These are phyloP conservation scores for Ustilago nuda DNA, from an alignment of 1,284 basidiomycete genomes.

Conservation along the genomic window DNA sequence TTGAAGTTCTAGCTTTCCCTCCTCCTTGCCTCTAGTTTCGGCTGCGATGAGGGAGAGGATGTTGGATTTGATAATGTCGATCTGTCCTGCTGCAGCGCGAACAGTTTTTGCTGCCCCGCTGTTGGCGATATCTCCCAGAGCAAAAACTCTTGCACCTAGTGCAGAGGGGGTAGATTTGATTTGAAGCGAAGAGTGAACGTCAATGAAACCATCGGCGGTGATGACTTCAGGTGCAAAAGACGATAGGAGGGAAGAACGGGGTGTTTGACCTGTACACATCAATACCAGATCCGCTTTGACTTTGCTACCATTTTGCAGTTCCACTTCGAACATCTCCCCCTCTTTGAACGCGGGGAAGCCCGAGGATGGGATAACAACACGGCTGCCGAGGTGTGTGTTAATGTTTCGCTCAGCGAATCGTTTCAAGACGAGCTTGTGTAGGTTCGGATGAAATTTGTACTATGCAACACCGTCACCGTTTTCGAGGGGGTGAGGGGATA, in stretches of 20 bases:
- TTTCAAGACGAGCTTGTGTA: constrained; percentile 25
- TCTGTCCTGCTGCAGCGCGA: constrained; percentile 38
- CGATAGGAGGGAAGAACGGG: constrained; percentile 29
- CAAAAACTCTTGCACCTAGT: constrained; percentile 23
- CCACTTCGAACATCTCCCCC: constrained; percentile 22
- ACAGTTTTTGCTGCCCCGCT: constrained; percentile 46
- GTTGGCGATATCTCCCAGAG: constrained; percentile 43
- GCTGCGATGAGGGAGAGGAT: constrained; percentile 29
- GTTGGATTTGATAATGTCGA: constrained; percentile 40
- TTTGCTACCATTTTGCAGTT: constrained; percentile 26
- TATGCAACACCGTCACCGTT: constrained; percentile 52
- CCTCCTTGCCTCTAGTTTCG: background rate
- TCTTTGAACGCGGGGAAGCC: constrained; percentile 17
- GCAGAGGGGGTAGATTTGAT: constrained; percentile 4
- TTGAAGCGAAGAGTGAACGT: constrained; percentile 46
- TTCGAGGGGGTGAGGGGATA: constrained; percentile 31
- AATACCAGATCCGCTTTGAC: constrained; percentile 40
- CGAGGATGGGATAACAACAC: constrained; percentile 25
- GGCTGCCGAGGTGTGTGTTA: constrained; percentile 15
- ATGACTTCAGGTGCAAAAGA: constrained; percentile 25
- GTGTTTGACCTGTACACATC: constrained; percentile 54
- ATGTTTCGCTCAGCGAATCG: constrained; percentile 24
- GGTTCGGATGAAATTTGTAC: constrained; percentile 41
- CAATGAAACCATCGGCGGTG: constrained; percentile 35
- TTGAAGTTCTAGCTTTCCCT: background rate